Base-by-base conservation (phyloP, 2,329 filamentous ascomycete genomes). In the Paracamarosporium sp. region DNA sequence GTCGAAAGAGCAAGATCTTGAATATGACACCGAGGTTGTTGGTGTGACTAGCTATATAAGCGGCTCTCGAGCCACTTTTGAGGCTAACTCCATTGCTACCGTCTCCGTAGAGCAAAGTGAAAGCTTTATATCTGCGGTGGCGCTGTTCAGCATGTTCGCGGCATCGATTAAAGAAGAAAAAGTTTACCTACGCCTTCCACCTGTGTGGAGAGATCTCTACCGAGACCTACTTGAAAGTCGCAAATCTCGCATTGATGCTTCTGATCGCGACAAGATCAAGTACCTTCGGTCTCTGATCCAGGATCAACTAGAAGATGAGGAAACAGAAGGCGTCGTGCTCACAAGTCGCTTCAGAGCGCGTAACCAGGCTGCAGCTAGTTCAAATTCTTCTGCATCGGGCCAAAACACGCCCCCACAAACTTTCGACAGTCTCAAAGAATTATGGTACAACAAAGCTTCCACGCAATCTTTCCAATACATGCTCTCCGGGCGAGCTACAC, bases 111-210 rank as follows among this genome's bases (percentile, higher is more conserved):
- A 88, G 62, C 93, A 99, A 72, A 96, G 95, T 5, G 93, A 98
- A 75, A 89, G 89, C 1, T 98, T 89, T 66, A 85, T 95, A 40
- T 91, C 93, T 5, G 96, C 93, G 0, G 83, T 87, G 12, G 92
- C 90, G 1, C 79, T 99, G 1, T 97, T 96, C 73, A 84, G 91
- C 38, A 82, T 96, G 0, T 97, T 93, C 63, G 87, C 88, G 1
- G 84, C 86, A n/a, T 91, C 88, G 15, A 78, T 86, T 0, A 95
- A 92, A 66, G 94, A 98, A 69, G 92, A 96, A 62, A 98, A 96
- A 73, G 86, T 92, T 2, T 90, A 89, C 57, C 75, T 96, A 61
- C 86, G 91, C 50, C 81, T 99, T 15, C 92, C 93, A 4, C 82
- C 89, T 0, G 83, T 86, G 1, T 99, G 92, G 90, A 88, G 91